Evolutionary conservation across 1,139 yeast species (phyloP).

Genomic region (Kodamaea plutei): DNA sequence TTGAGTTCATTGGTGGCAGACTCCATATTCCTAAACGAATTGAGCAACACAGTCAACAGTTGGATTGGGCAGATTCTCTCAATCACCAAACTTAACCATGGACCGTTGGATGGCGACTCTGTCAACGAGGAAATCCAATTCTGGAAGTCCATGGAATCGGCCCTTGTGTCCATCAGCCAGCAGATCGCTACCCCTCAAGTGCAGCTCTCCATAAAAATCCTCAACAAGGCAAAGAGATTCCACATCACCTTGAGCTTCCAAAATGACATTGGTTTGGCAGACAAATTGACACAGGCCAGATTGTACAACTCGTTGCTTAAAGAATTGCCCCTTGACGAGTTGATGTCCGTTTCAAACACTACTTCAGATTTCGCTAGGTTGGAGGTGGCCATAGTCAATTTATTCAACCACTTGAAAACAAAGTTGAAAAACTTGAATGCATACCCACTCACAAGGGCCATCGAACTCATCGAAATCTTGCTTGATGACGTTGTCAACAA

Average conservation of each 20-base stretch:
- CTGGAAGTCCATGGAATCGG: conserved; percentile 73
- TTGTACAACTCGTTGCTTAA: conserved; percentile 60
- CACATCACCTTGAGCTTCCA: conserved; percentile 73
- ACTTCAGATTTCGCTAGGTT: conserved; percentile 37
- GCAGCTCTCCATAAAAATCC: conserved; percentile 53
- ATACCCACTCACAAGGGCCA: conserved; percentile 65
- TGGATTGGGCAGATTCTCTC: conserved; percentile 70
- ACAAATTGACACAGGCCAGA: conserved; percentile 49
- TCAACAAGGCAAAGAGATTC: conserved; percentile 71
- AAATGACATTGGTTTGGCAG: conserved; percentile 67
- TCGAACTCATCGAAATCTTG: conserved; percentile 61
- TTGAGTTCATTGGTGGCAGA: conserved; percentile 44
- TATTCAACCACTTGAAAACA: conserved; percentile 59
- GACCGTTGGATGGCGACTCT: conserved; percentile 56
- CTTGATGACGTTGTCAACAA: conserved; percentile 29
- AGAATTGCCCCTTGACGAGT: conserved; percentile 66
- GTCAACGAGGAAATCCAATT: conserved; percentile 66
- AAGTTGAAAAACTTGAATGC: conserved; percentile 51
- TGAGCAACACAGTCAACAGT: conserved; percentile 62
- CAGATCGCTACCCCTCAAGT: conserved; percentile 60
- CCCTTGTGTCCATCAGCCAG: conserved; percentile 51
- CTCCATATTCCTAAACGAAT: conserved; percentile 53
- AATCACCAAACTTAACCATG: conserved; percentile 49
- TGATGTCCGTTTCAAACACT: conserved; percentile 35
- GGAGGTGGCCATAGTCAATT: conserved; percentile 38